Evolutionary conservation across 441 rosid species (phyloP), one percentile per base, ranked within the genome.

Genomic region (Breynia disticha): DNA sequence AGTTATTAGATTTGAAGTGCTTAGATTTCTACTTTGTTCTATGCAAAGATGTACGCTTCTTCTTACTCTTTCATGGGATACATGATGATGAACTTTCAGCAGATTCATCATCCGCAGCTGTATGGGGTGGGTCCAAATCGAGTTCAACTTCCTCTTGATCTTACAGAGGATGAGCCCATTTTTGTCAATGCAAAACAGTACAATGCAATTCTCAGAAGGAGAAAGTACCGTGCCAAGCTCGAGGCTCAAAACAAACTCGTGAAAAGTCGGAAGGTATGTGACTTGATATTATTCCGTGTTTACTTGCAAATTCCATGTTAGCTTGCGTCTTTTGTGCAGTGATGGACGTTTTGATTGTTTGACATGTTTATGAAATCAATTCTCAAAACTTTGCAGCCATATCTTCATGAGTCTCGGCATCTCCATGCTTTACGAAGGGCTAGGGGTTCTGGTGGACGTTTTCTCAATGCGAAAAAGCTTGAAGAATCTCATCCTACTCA

Each of bases 121-220:
- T 66, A 67, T 71, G 74, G 81, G 53, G 67, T 76, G 68, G 20
- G 73, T 50, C 73, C 83, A 52, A 68, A 78, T 50, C 82, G 95
- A 32, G 87, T 89, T 63, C 90, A 85, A 0, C 56, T 89, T 54
- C 94, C 95, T 49, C 76, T 55, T 59, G 80, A 78, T 44, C 70
- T 71, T 73, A 80, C 96, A 53, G 76, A 87, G 65, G 98, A 90
- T 63, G 98, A 90, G 55, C 98, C 98, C 49, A 93, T 90, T 35
- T 90, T 87, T 76, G 98, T 90, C 44, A 87, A 87, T 61, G 98
- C 98, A 54, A 87, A 87, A 68, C 98, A 90, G 60, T 90, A 90
- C 69, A 90, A 87, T 46, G 98, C 96, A 45, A 90, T 90, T 71
- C 67, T 90, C 75, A 75, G 98, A 55, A 88, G 98, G 15, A 81